Evolutionary conservation across 805 yeast genomes (phyloP).

Genomic region (Aciculoconidium aculeatum): DNA sequence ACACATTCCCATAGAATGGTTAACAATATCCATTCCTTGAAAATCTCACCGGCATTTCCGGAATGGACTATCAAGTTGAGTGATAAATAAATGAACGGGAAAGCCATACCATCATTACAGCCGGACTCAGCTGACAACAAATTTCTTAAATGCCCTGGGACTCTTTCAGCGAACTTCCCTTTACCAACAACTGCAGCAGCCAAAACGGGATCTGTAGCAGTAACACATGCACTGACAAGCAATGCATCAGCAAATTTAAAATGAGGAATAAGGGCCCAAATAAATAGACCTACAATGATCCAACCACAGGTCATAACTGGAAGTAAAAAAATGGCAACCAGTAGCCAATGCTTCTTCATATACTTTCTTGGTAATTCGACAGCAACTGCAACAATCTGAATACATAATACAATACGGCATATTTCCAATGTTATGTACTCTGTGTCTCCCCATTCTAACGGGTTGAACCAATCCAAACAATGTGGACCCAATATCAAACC

Average conservation of each 20-base stretch:
- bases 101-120: slow-evolving; percentile 95
- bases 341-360: slow-evolving; percentile 77
- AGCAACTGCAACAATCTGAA: slow-evolving; percentile 91
- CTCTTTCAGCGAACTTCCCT: slow-evolving; percentile 85
- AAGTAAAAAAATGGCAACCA: slow-evolving; percentile 65
- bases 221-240: slow-evolving; percentile 77
- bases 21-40: slow-evolving; percentile 73
- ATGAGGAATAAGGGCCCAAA: slow-evolving; percentile 73
- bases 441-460: slow-evolving; percentile 78
- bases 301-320: slow-evolving; percentile 92
- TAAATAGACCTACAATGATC: slow-evolving; percentile 73
- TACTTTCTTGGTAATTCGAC: slow-evolving; percentile 89
- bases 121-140: slow-evolving; percentile 82
- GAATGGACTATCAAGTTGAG: slow-evolving; percentile 61
- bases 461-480: slow-evolving; percentile 77
- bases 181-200: slow-evolving; percentile 96
- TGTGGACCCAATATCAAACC: slow-evolving; percentile 90
- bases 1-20: slow-evolving; percentile 78
- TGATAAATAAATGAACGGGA: slow-evolving; percentile 76
- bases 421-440: slow-evolving; percentile 80
- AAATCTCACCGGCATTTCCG: slow-evolving; percentile 60
- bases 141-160: slow-evolving; percentile 88
- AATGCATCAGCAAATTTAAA: slow-evolving; percentile 67
- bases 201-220: slow-evolving; percentile 92
- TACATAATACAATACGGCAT: slow-evolving; percentile 73